Percentiles rank a stretch among this genome's conserved stretches.
These are phyloP conservation scores for Sarcomyxa edulis DNA, from an alignment of 768 basidiomycete genomes.

Conservation along the genomic window DNA sequence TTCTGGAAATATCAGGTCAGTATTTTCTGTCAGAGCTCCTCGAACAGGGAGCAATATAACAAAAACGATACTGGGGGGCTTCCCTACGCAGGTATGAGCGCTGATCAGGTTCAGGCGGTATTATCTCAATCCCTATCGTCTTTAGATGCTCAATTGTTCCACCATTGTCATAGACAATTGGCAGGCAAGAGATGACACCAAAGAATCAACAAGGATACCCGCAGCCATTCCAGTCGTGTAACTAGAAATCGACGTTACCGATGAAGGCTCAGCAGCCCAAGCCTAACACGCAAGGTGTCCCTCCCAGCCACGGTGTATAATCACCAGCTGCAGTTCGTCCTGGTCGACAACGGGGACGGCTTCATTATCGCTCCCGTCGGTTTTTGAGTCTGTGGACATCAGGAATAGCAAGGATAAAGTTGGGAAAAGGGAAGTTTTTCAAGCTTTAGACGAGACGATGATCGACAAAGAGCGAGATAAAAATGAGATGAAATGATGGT, in stretches of 20 bases:
- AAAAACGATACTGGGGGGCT: slow-evolving; percentile 71
- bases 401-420: background rate
- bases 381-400: slow-evolving; percentile 19
- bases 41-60: slow-evolving; percentile 32
- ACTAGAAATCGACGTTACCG: slow-evolving; percentile 73
- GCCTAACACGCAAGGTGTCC: slow-evolving; percentile 23
- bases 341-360: slow-evolving; percentile 24
- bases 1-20: slow-evolving; percentile 56
- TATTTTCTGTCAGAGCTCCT: slow-evolving; percentile 28
- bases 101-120: slow-evolving; percentile 98
- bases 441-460: no score
- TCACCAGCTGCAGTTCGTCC: slow-evolving; percentile 46
- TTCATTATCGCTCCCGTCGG: slow-evolving; percentile 17
- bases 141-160: slow-evolving; percentile 19
- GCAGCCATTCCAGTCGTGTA: slow-evolving; percentile 78
- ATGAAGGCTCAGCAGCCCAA: slow-evolving; percentile 30
- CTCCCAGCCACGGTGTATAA: slow-evolving; percentile 22
- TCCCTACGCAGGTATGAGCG: slow-evolving; percentile 98
- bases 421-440: no score
- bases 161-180: slow-evolving; percentile 11
- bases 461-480: no score
- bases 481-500: no score
- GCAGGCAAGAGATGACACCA: slow-evolving; percentile 17
- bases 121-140: slow-evolving; percentile 81
- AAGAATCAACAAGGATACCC: slow-evolving; percentile 68